These are phyloP conservation scores for Reticulascus tulasneorum DNA, from an alignment of 2,329 filamentous ascomycete genomes.

Conservation along the genomic window DNA sequence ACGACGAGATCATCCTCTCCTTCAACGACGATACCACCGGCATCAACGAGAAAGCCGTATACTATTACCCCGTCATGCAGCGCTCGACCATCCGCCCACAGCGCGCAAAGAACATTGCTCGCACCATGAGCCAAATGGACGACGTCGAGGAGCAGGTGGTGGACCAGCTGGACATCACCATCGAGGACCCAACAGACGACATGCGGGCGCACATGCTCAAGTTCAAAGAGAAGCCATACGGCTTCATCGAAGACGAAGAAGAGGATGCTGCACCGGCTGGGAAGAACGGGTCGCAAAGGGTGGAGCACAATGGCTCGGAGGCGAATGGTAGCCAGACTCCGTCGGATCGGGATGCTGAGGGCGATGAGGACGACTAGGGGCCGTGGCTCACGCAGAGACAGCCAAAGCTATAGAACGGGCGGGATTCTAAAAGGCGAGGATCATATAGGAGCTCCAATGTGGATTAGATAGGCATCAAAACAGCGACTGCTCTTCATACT, in stretches of 20 bases:
- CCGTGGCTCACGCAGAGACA: background rate
- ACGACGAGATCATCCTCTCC: constrained; percentile 59
- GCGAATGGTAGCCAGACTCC: constrained; percentile 5
- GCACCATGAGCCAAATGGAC: constrained; percentile 40
- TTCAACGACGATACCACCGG: constrained; percentile 44
- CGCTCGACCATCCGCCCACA: constrained; percentile 59
- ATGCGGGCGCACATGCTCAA: constrained; percentile 47
- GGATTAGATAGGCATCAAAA: too few relatives aligned
- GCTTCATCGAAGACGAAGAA: constrained; percentile 36
- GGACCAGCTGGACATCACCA: constrained; percentile 51
- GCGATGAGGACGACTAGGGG: constrained; percentile 33
- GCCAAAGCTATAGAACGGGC: background rate
- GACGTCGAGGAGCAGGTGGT: constrained; percentile 49
- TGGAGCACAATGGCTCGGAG: constrained; percentile 7
- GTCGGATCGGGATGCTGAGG: constrained; percentile 32
- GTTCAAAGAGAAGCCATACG: constrained; percentile 51
- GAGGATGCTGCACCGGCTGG: constrained; percentile 20
- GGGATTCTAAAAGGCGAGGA: too few relatives aligned
- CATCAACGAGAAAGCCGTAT: constrained; percentile 53
- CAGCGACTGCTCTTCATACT: too few relatives aligned
- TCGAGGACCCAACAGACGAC: constrained; percentile 53
- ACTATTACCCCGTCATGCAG: constrained; percentile 67
- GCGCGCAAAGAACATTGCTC: constrained; percentile 59
- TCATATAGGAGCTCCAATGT: too few relatives aligned
- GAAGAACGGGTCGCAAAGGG: too few relatives aligned